Percentiles rank a stretch among this genome's conserved stretches.
Evolutionary conservation across 2,329 filamentous ascomycete genomes (phyloP).

Genomic region (Rhytidhysteron rufulum): DNA sequence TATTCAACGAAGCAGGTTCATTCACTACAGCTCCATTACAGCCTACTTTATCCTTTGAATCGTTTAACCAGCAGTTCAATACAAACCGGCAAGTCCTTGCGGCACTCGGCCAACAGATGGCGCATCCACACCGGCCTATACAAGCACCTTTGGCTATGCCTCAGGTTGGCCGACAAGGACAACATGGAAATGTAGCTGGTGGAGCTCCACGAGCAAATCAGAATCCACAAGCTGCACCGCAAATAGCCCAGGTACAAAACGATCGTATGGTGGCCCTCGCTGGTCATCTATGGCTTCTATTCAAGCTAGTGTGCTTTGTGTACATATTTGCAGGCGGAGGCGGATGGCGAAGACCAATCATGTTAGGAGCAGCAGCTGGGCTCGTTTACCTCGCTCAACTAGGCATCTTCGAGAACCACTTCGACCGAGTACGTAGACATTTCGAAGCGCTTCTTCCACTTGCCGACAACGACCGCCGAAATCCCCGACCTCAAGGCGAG

Average conservation of each 20-base stretch:
- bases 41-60: slow-evolving; percentile 23
- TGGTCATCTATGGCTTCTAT: slow-evolving; percentile 53
- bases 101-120: slow-evolving; percentile 27
- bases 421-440: slow-evolving; percentile 36
- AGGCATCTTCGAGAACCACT: slow-evolving; percentile 40
- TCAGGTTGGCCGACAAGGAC: background rate
- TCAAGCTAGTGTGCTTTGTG: slow-evolving; percentile 56
- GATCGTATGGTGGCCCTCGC: slow-evolving; percentile 24
- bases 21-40: slow-evolving; percentile 30
- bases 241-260: slow-evolving; percentile 6
- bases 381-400: slow-evolving; percentile 41
- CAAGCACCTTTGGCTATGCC: background rate
- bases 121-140: slow-evolving; percentile 6
- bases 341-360: slow-evolving; percentile 38
- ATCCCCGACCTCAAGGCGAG: slow-evolving; percentile 5
- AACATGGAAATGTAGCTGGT: slow-evolving; percentile 1
- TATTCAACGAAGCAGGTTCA: slow-evolving; percentile 32
- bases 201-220: background rate
- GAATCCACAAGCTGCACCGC: slow-evolving; percentile 6
- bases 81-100: slow-evolving; percentile 30
- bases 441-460: slow-evolving; percentile 42
- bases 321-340: slow-evolving; percentile 53
- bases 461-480: slow-evolving; percentile 8
- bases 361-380: slow-evolving; percentile 36
- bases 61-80: slow-evolving; percentile 30